These are phyloP conservation scores for Pseudogymnoascus pannorum DNA, from an alignment of 2,329 filamentous ascomycete genomes.

Conservation along the genomic window DNA sequence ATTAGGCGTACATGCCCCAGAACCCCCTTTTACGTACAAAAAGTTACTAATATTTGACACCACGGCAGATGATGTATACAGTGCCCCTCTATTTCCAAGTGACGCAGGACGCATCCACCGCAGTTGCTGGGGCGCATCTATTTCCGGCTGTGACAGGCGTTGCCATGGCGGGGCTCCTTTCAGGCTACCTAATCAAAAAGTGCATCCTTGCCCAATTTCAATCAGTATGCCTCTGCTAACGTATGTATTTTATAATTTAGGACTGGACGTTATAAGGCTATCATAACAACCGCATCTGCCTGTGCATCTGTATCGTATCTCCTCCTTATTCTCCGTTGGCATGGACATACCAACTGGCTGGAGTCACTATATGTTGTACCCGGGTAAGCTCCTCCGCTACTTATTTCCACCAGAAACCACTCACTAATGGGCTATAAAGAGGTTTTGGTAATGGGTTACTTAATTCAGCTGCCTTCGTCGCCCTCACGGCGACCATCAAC, in stretches of 20 bases:
- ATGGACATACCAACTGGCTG: slow-evolving; percentile 46
- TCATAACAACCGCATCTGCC: slow-evolving; percentile 44
- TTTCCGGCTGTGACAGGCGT: slow-evolving; percentile 63
- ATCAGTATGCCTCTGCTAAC: background rate
- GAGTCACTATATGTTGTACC: slow-evolving; percentile 56
- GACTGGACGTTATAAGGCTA: slow-evolving; percentile 52
- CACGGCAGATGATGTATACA: slow-evolving; percentile 50
- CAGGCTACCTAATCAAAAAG: slow-evolving; percentile 49
- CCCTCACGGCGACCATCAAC: slow-evolving; percentile 39
- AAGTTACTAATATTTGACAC: slow-evolving; percentile 6
- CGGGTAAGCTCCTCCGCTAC: background rate
- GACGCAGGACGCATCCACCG: slow-evolving; percentile 48
- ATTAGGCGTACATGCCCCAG: slow-evolving; percentile 38
- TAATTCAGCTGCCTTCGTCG: slow-evolving; percentile 40
- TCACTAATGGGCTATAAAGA: slow-evolving; percentile 18
- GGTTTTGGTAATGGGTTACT: slow-evolving; percentile 45
- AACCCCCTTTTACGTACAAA: background rate
- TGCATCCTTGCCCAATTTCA: slow-evolving; percentile 15
- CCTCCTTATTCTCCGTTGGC: slow-evolving; percentile 50
- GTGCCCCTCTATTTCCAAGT: slow-evolving; percentile 66
- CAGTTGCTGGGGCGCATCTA: slow-evolving; percentile 51
- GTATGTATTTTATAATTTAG: slow-evolving; percentile 22
- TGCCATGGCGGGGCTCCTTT: slow-evolving; percentile 52
- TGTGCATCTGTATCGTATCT: slow-evolving; percentile 44
- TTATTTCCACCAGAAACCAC: background rate